These are phyloP conservation scores for Syzygium aqueum DNA, from an alignment of 345 rosid species.

Conservation along the genomic window DNA sequence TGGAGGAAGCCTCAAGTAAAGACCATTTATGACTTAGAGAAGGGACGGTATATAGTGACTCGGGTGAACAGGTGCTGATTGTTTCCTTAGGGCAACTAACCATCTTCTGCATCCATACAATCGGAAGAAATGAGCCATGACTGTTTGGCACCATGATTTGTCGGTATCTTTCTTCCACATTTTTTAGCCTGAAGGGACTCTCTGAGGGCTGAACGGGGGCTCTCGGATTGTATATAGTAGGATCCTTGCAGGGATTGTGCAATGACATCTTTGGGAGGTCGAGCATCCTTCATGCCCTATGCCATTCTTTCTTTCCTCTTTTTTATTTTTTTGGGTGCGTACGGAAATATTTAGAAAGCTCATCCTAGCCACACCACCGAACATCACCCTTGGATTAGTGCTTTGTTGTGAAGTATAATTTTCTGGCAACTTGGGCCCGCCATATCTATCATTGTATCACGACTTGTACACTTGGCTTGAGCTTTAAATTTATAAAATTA, in stretches of 20 bases:
- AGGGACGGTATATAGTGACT: conserved; percentile 76
- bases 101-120: background rate
- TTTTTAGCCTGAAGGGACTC: background rate
- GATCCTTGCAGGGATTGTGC: background rate
- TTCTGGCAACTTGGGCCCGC: background rate
- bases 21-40: conserved; percentile 80
- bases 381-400: background rate
- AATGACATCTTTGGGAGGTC: background rate
- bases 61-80: conserved; percentile 41
- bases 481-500: background rate
- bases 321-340: background rate
- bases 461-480: background rate
- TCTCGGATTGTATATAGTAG: background rate
- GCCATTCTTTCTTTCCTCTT: background rate
- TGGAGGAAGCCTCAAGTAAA: conserved; percentile 82
- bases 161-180: background rate
- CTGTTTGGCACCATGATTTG: background rate
- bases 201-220: background rate
- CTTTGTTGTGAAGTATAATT: background rate
- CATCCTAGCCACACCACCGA: background rate
- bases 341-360: background rate
- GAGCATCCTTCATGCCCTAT: background rate
- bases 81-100: background rate
- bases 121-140: background rate
- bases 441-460: background rate